Percentiles rank a stretch among this genome's conserved stretches.
phyloP scores from a whole-genome alignment of 352 stramenopile species.

The Globisporangium heterothallicum region DNA sequence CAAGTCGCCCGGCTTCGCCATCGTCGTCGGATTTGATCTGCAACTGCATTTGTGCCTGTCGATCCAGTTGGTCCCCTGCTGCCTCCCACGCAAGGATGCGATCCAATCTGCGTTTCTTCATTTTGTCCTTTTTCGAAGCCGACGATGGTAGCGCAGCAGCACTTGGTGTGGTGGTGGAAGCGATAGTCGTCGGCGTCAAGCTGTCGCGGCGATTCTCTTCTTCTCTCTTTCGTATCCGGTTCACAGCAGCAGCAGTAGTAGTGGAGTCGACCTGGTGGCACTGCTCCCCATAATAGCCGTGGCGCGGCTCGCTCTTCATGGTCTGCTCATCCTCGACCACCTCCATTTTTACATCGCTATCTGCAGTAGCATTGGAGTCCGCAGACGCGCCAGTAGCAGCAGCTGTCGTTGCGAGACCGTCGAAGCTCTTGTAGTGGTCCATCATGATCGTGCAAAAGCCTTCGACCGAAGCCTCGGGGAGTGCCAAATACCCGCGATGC shows the following conservation, averaged over 20 bases:
- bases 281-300: too few species aligned
- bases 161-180: neutral
- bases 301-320: neutral
- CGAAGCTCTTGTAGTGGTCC: constrained; percentile 54
- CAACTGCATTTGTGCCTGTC: constrained; percentile 16
- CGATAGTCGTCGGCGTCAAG: neutral
- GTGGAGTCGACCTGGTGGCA: neutral
- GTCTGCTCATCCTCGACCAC: neutral
- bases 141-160: neutral
- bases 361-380: neutral
- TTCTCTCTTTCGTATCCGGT: constrained; percentile 11
- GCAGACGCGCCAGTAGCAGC: neutral
- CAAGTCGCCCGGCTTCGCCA: neutral
- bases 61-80: constrained; percentile 21
- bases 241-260: neutral
- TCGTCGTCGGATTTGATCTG: constrained; percentile 17
- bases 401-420: constrained; percentile 12
- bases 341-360: constrained; percentile 13
- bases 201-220: constrained; percentile 1
- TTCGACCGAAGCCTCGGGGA: constrained; percentile 58
- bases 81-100: constrained; percentile 25
- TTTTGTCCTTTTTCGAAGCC: constrained; percentile 10
- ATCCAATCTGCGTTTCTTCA: constrained; percentile 47
- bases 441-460: constrained; percentile 67
- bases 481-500: constrained; percentile 64